Conservation (phyloP, 495 filamentous ascomycete species). For the Aspergillus cristatus region DNA sequence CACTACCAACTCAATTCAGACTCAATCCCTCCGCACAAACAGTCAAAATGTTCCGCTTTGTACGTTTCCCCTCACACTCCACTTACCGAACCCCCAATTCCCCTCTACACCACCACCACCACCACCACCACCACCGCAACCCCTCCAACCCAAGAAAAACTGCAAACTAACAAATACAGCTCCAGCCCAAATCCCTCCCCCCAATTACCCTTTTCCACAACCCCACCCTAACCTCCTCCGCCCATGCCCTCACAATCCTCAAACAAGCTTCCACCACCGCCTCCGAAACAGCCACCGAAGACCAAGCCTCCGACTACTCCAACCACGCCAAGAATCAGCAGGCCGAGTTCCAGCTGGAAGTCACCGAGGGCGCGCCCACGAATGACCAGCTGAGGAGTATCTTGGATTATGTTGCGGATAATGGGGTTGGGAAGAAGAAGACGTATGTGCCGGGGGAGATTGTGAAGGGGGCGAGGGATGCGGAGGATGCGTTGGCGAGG, state of each 20-base stretch:
- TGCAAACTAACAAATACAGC: constrained; percentile 8
- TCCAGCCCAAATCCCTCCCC: constrained; percentile 72
- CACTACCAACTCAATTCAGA: not conserved
- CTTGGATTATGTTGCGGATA: constrained; percentile 52
- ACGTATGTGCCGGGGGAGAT: constrained; percentile 38
- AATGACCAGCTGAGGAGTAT: constrained; percentile 77
- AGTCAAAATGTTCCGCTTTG: constrained; percentile 37
- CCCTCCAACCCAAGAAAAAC: constrained; percentile 1
- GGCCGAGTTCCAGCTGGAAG: constrained; percentile 73
- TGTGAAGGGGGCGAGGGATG: constrained; percentile 59
- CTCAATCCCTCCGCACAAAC: not conserved
- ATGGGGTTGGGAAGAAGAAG: constrained; percentile 15
- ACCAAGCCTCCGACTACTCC: constrained; percentile 54
- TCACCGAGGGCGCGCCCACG: constrained; percentile 75
- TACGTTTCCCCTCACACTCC: constrained; percentile 10
- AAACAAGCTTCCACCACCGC: constrained; percentile 64
- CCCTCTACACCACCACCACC: constrained; percentile 1
- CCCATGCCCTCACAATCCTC: constrained; percentile 58
- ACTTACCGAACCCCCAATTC: not conserved
- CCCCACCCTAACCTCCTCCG: constrained; percentile 53
- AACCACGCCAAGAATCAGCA: constrained; percentile 45
- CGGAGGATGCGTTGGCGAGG: constrained; percentile 67
- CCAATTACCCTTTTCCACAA: constrained; percentile 95
- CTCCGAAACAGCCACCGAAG: constrained; percentile 47
- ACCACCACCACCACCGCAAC: not conserved